These are phyloP conservation scores for Agrocybe pediades DNA, from an alignment of 768 basidiomycete species.

Conservation along the genomic window DNA sequence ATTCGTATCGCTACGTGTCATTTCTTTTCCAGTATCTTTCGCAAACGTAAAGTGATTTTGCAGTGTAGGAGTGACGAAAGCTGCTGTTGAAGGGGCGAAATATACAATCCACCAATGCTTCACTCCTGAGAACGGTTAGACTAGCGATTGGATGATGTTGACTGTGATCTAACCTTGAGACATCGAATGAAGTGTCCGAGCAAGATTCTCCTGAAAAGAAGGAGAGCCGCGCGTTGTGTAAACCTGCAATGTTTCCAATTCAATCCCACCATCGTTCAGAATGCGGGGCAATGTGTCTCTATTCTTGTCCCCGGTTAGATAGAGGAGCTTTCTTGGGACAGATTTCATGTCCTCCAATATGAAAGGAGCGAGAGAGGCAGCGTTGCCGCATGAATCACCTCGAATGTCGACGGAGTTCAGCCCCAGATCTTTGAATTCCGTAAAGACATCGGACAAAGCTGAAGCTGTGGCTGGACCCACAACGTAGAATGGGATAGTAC, in stretches of 20 bases:
- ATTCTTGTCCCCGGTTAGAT: constrained; percentile 89
- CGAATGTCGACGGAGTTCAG: constrained; percentile 28
- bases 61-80: constrained; percentile 54
- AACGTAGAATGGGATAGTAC: constrained; percentile 69
- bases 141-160: not conserved
- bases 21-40: not conserved
- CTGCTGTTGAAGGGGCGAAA: constrained; percentile 76
- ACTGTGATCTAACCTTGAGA: constrained; percentile 21
- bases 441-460: constrained; percentile 38
- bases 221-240: constrained; percentile 68
- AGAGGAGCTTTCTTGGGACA: constrained; percentile 47
- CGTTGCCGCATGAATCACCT: constrained; percentile 61
- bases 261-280: constrained; percentile 45
- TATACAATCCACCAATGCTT: constrained; percentile 67
- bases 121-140: constrained; percentile 13
- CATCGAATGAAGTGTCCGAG: constrained; percentile 24
- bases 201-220: constrained; percentile 49
- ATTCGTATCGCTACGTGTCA: not conserved
- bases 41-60: constrained; percentile 44
- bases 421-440: constrained; percentile 5
- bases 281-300: constrained; percentile 62
- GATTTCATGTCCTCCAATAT: constrained; percentile 45
- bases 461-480: constrained; percentile 70
- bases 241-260: constrained; percentile 57
- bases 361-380: constrained; percentile 65